Conservation (phyloP, 2,329 filamentous ascomycete genomes). For the Sclerotinia spermophila region DNA sequence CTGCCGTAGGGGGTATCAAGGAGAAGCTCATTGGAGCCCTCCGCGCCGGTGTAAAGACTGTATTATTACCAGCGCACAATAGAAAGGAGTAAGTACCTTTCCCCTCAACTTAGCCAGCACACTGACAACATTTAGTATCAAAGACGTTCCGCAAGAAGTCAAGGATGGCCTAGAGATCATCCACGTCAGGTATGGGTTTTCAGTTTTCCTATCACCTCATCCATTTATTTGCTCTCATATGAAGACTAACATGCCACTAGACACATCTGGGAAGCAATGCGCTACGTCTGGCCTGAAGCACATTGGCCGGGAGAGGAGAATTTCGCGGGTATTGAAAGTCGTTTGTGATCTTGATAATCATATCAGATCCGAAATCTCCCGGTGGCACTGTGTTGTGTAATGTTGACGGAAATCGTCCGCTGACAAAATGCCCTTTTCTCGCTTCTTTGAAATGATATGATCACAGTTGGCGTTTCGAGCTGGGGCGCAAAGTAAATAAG, state of each 20-base stretch:
- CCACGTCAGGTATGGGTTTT: conserved; percentile 69
- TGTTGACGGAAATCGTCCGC: not conserved
- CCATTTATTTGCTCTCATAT: conserved; percentile 5
- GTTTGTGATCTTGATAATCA: conserved; percentile 53
- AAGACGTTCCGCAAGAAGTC: conserved; percentile 87
- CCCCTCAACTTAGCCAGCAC: not conserved
- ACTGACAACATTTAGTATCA: conserved; percentile 46
- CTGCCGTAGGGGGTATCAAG: conserved; percentile 95
- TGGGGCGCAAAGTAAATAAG: not conserved
- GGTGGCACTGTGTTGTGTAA: conserved; percentile 4
- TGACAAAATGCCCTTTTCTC: conserved; percentile 2
- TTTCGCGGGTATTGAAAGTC: conserved; percentile 70
- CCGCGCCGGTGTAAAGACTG: conserved; percentile 89
- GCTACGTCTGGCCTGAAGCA: conserved; percentile 85
- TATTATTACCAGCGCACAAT: conserved; percentile 83
- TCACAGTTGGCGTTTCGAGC: conserved; percentile 8
- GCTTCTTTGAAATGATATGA: conserved; percentile 6
- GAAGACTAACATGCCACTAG: conserved; percentile 41
- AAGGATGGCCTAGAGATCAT: conserved; percentile 82
- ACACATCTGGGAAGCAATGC: conserved; percentile 92
- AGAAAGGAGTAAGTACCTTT: conserved; percentile 62
- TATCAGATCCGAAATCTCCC: conserved; percentile 21
- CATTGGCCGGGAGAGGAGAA: conserved; percentile 75
- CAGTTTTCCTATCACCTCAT: not conserved
- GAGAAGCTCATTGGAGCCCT: conserved; percentile 96